Conservation (phyloP, 495 filamentous ascomycete genomes). For the Haplographium delicatum region DNA sequence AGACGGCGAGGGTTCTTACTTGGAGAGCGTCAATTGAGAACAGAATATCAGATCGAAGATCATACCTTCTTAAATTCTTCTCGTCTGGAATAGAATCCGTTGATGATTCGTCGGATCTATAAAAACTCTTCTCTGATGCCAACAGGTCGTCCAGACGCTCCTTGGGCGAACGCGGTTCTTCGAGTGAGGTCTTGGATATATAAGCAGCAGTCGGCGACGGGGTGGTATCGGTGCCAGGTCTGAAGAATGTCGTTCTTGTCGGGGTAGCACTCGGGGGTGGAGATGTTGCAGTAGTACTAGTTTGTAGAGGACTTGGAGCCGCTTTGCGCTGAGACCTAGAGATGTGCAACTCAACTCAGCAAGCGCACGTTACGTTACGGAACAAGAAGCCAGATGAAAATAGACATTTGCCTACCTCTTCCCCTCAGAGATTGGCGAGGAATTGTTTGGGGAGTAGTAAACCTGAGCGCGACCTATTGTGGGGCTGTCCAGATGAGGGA, state of each 20-base stretch:
- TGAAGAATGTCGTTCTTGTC: conserved; percentile 23
- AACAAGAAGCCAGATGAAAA: not conserved
- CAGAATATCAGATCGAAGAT: not conserved
- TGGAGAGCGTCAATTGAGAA: not conserved
- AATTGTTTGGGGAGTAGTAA: conserved; percentile 18
- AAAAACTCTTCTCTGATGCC: conserved; percentile 26
- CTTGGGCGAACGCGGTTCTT: conserved; percentile 26
- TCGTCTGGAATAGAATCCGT: conserved; percentile 8
- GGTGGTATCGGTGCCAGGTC: conserved; percentile 14
- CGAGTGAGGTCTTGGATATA: not conserved
- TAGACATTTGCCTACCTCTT: conserved; percentile 21
- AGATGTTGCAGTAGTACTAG: conserved; percentile 22
- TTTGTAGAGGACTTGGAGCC: conserved; percentile 29
- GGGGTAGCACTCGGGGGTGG: conserved; percentile 22
- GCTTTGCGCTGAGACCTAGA: conserved; percentile 26
- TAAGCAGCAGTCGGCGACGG: not conserved
- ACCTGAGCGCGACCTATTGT: conserved; percentile 22
- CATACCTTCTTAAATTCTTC: conserved; percentile 11
- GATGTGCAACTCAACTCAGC: not conserved
- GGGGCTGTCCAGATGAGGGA: conserved; percentile 24
- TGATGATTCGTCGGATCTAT: conserved; percentile 15
- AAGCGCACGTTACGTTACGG: conserved; percentile 1
- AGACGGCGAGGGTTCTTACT: conserved; percentile 16
- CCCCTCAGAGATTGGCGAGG: conserved; percentile 13
- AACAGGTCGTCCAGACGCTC: conserved; percentile 28